Conservation (phyloP, 1,139 yeast genomes). For the Kurtzmaniella quercitrusa region DNA sequence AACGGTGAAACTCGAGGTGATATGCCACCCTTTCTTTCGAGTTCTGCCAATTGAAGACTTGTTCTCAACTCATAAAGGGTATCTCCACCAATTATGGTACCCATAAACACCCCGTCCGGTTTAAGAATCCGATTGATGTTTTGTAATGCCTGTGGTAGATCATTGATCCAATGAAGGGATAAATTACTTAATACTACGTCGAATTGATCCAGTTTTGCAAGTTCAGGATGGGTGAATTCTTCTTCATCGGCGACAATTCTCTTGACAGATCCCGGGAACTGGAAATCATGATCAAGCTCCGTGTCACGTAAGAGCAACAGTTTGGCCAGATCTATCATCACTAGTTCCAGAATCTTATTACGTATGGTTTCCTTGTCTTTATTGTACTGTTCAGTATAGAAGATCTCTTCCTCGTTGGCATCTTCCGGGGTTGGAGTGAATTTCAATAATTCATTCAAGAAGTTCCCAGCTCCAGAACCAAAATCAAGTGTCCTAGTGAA, state of each 20-base stretch:
- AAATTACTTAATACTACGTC: conserved; percentile 76
- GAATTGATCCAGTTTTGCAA: conserved; percentile 40
- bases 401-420: conserved; percentile 24
- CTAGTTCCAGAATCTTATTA: conserved; percentile 50
- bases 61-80: conserved; percentile 78
- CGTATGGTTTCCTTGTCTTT: conserved; percentile 51
- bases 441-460: conserved; percentile 33
- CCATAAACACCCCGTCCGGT: conserved; percentile 83
- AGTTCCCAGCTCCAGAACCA: conserved; percentile 72
- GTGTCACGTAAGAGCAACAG: conserved; percentile 51
- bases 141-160: conserved; percentile 60
- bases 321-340: conserved; percentile 65
- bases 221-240: conserved; percentile 34
- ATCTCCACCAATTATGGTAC: conserved; percentile 82
- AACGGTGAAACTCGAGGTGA: conserved; percentile 80
- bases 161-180: conserved; percentile 83
- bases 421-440: conserved; percentile 21
- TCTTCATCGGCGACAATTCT: conserved; percentile 69
- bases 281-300: conserved; percentile 27
- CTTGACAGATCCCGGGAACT: conserved; percentile 39
- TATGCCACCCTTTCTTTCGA: conserved; percentile 75
- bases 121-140: conserved; percentile 59
- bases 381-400: conserved; percentile 36
- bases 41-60: conserved; percentile 74
- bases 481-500: conserved; percentile 62